Evolutionary conservation across 345 rosid species (phyloP), one percentile per base, ranked within the genome.

Genomic region (Melaleuca alternifolia): DNA sequence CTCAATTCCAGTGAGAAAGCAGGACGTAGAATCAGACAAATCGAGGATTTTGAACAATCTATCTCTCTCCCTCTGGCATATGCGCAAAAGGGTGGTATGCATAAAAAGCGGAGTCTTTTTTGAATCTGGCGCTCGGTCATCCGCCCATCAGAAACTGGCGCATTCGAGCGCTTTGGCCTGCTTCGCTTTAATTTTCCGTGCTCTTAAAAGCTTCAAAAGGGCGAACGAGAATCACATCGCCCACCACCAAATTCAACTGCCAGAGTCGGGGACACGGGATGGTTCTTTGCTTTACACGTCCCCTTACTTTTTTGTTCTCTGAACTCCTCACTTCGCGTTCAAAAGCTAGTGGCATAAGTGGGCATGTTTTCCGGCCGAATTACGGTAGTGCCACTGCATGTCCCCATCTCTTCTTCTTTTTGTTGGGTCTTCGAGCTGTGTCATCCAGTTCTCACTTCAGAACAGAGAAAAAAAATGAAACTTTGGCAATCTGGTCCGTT

Each of bases 21-120:
- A 83, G 62, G 84, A 51, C 5, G 87, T n/a, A 46, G 83, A 44
- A 85, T 82, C 85, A 62, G 87, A 85, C 87, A 85, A 85, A 88
- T 8, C 48, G 41, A 62, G 75, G 76, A 88, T 57, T 81, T 82
- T 30, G 84, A 84, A 85, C 65, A 48, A 50, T 61, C 56, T 75
- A 52, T 77, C 57, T 77, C 52, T 26, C 65, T 33, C 77, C 7
- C 79, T 18, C 11, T 33, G 48, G 24, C 20, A 15, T 52, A 52
- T 15, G 54, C 54, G 16, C 28, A 37, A 46, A 83, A 50, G n/a
- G 62, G 37, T 8, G 18, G 18, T 21, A n/a, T 50, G 82, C 76
- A 85, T 51, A 33, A 77, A 85, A 85, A 76, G 88, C 82, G 26
- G 83, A 26, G 54, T 28, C 23, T 85, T 85, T 65, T 75, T 54